phyloP scores from a whole-genome alignment of 2,329 filamentous ascomycete species.

The Metarhizium anisopliae region DNA sequence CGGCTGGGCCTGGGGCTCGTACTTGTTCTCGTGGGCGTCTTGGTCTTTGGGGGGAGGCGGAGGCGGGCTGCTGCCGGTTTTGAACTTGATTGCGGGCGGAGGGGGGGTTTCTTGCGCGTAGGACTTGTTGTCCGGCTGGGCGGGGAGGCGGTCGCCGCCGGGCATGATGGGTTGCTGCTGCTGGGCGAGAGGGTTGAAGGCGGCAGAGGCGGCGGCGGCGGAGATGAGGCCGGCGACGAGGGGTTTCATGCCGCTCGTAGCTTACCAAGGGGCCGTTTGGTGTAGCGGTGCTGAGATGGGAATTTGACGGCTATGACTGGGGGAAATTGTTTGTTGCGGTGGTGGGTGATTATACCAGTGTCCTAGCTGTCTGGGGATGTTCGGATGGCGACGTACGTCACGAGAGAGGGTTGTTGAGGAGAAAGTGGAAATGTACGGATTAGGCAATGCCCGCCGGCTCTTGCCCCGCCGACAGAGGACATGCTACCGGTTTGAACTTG shows the following conservation, averaged over 20 bases:
- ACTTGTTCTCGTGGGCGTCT: slow-evolving; percentile 8
- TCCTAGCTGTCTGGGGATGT: neutral
- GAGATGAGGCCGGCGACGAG: neutral
- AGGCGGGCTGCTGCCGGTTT: neutral
- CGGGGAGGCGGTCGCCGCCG: neutral
- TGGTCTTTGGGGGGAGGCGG: slow-evolving; percentile 3
- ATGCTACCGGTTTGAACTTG: too few relatives aligned
- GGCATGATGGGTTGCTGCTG: neutral
- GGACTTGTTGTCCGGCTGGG: neutral
- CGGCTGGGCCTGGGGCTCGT: slow-evolving; percentile 16
- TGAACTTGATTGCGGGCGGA: slow-evolving; percentile 5
- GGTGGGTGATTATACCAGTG: neutral
- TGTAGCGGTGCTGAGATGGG: neutral
- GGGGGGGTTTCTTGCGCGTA: neutral
- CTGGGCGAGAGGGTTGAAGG: neutral
- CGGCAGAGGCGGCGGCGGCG: neutral
- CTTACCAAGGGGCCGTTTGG: too few relatives aligned
- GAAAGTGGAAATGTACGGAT: neutral
- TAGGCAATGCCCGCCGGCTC: neutral
- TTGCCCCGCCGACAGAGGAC: neutral
- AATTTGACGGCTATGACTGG: neutral
- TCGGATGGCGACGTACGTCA: neutral
- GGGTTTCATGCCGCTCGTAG: neutral
- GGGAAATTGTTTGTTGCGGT: neutral
- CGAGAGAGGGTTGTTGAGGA: neutral